These are phyloP conservation scores for Salix viminalis DNA, from an alignment of 345 rosid species.

Conservation along the genomic window DNA sequence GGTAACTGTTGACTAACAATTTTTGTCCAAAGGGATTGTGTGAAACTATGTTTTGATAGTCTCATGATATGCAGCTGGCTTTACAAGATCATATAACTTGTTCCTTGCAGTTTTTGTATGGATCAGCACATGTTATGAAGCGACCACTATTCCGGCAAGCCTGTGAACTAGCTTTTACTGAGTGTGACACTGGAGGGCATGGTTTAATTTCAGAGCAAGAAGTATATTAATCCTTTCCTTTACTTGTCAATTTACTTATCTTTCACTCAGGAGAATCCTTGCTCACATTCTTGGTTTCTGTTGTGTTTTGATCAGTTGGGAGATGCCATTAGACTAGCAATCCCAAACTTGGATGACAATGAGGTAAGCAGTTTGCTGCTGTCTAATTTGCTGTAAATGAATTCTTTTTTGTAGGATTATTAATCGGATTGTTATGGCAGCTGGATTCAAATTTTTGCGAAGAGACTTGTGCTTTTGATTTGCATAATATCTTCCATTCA, in stretches of 20 bases:
- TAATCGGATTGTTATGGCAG: not conserved
- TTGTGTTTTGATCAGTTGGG: slow-evolving; percentile 49
- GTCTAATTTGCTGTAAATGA: not conserved
- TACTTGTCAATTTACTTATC: not conserved
- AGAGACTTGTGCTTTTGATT: not conserved
- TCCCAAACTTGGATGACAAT: slow-evolving; percentile 46
- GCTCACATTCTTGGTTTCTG: slow-evolving; percentile 9
- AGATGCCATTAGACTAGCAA: slow-evolving; percentile 43
- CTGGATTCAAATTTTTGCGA: not conserved
- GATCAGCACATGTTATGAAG: slow-evolving; percentile 64
- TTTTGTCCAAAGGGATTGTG: not conserved
- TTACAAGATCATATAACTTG: not conserved
- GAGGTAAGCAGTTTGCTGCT: slow-evolving; percentile 44
- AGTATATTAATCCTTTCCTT: slow-evolving; percentile 33
- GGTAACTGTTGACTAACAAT: not conserved
- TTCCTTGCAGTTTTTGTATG: slow-evolving; percentile 73
- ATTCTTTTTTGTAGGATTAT: not conserved
- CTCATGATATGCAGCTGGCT: not conserved
- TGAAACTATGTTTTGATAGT: not conserved
- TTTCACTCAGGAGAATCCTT: slow-evolving; percentile 7
- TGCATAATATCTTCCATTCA: not conserved
- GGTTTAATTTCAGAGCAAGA: slow-evolving; percentile 52
- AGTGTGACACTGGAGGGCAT: slow-evolving; percentile 45
- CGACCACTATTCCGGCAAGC: slow-evolving; percentile 60
- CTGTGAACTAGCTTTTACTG: slow-evolving; percentile 63